Evolutionary conservation across 2,329 filamentous ascomycete genomes (phyloP), one percentile per base, ranked within the genome.

Genomic region (Alternaria tenuissima): DNA sequence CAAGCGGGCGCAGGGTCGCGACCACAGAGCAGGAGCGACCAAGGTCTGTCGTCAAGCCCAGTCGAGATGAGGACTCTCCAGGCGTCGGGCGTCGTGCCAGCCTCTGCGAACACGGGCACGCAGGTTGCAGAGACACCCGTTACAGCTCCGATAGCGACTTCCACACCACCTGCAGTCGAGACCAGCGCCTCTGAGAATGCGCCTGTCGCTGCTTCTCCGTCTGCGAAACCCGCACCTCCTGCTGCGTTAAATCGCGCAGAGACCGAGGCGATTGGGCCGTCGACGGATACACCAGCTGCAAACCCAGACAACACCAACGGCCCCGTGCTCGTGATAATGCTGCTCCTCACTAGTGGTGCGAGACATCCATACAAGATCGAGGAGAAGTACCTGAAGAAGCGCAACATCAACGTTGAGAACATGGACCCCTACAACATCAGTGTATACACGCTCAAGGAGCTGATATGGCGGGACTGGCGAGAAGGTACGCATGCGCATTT

Each of bases 381-480:
- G 78, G 90, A 92, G 72, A 92, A 88, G 74, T 97, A 97, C 73
- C 83, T 98, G 55, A 84, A 85, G 55, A 93, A 94, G 79, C 88
- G 93, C 61, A 91, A 90, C 69, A 91, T 97, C 55, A 86, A 86
- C 48, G 87, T 95, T 1, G 90, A 92, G 20, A 89, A 89, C 32
- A 80, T 86, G 68, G 93, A 97, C 74, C 93, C 93, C 1, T 94
- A 93, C 75, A 91, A 90, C 75, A 93, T 98, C 80, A 96, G 92
- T 68, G 90, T 97, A 52, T 97, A 97, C 77, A 96, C 92, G 3
- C 82, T 98, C 66, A 97, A 97, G 80, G 93, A 97, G 81, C 82
- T 97, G 74, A 97, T 98, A 76, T 87, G 95, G 82, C 86, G 92
- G 71, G 94, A 97, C 78, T 98, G 94, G 94, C 86, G 93, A 68